Base-by-base conservation (phyloP, 352 stramenopile genomes). In the Globisporangium nunn region DNA sequence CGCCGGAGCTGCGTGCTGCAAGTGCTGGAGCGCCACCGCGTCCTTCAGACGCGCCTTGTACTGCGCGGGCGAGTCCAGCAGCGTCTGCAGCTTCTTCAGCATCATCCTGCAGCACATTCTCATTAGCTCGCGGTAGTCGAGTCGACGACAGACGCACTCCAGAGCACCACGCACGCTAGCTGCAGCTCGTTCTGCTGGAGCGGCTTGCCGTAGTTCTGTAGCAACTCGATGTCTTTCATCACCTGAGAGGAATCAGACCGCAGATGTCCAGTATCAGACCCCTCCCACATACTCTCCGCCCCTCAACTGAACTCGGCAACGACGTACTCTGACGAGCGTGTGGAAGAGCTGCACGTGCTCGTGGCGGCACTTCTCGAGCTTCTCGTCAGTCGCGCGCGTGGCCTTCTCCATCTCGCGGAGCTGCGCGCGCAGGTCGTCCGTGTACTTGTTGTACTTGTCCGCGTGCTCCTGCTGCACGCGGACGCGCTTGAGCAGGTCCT, bases 21-120 rank as follows among this genome's bases (percentile, higher is more conserved):
- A 72, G 33, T 74, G 70, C 59, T 92, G 79, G 10, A 91, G 67
- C 28, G 85, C 75, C 41, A 91, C 78, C 3, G 71, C 74, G 43
- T 95, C 82, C 53, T 91, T 88, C 33, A 95, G 62, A 37, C 84
- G 85, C 0, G 85, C 85, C 64, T 95, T 95, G 78, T 92, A 95
- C 52, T 95, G 85, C 1, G 71, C 81, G n/a, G 82, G 83, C 18
- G 82, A 75, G 62, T 95, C 73, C 52, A 95, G 63, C 55, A 93
- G 61, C 48, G 67, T 80, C 56, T 93, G 81, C 3, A 95, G 68
- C 61, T 93, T 93, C 67, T 95, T 91, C 56, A 95, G 58, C 41
- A 81, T 75, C 75, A 78, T 75, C 4, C 82, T 94, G 56, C 35
- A 60, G 10, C 15, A 48, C 37, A 56, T 5, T 12, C 29, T 5